phyloP scores from a whole-genome alignment of 2,329 filamentous ascomycete species.

The Pseudomassariella vexata region DNA sequence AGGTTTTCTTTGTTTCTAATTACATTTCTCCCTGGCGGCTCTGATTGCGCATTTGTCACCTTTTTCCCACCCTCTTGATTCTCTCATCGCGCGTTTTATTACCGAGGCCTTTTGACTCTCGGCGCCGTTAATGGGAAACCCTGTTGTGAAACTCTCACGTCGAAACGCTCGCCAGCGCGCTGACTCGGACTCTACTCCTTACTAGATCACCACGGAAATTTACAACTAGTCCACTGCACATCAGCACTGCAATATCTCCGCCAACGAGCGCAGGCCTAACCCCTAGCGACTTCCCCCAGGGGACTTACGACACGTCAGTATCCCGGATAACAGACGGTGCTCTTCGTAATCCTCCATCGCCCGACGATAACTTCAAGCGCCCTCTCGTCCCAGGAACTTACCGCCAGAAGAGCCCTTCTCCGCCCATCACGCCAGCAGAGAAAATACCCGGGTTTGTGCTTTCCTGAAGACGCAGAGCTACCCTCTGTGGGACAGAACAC shows the following conservation, averaged over 20 bases:
- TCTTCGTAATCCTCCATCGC: conserved; percentile 6
- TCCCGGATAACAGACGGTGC: conserved; percentile 8
- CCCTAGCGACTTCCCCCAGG: conserved; percentile 27
- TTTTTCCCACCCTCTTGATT: too few relatives aligned
- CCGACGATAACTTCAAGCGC: conserved; percentile 8
- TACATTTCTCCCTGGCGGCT: too few relatives aligned
- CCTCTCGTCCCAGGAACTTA: conserved; percentile 7
- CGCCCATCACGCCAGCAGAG: conserved; percentile 15
- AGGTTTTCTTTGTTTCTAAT: too few relatives aligned
- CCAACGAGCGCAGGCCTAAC: conserved; percentile 36
- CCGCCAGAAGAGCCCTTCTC: conserved; percentile 13
- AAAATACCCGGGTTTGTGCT: conserved; percentile 14
- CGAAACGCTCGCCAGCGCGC: conserved; percentile 12
- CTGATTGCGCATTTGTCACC: not conserved
- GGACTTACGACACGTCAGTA: conserved; percentile 20
- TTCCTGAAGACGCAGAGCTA: conserved; percentile 2
- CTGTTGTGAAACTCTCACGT: conserved; percentile 14
- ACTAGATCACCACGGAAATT: conserved; percentile 42
- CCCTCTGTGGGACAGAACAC: not conserved
- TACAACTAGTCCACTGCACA: conserved; percentile 44
- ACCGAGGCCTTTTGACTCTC: conserved; percentile 1
- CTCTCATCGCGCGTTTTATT: too few relatives aligned
- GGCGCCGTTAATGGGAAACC: conserved; percentile 4
- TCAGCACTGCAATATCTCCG: conserved; percentile 35
- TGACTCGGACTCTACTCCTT: conserved; percentile 21